These are phyloP conservation scores for Solanum tarijense DNA, from an alignment of 257 asterid species.

Conservation along the genomic window DNA sequence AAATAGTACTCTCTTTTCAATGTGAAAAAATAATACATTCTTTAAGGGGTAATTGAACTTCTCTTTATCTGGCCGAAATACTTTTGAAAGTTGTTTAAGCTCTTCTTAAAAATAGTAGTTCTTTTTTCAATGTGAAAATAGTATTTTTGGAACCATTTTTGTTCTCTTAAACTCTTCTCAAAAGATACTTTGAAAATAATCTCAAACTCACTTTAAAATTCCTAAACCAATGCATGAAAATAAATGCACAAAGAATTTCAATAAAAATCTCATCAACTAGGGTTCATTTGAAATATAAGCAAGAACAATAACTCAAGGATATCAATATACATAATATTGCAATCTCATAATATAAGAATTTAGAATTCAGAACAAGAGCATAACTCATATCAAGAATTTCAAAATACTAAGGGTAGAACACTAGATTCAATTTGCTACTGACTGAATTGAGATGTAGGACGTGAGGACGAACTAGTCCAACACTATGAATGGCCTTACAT, in stretches of 20 bases:
- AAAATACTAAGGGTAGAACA: background rate
- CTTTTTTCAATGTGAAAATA: background rate
- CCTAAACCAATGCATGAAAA: background rate
- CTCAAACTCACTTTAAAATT: background rate
- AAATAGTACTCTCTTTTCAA: background rate
- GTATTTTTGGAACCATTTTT: no score
- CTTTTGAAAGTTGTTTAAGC: background rate
- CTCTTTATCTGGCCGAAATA: background rate
- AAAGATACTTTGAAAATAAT: background rate
- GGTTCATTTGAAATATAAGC: no score
- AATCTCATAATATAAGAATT: no score
- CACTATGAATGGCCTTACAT: background rate
- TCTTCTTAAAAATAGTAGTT: background rate
- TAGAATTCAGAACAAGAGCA: no score
- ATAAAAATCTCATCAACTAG: background rate
- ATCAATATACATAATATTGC: no score
- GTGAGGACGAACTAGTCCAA: background rate
- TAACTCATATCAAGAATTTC: background rate
- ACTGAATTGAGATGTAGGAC: no score
- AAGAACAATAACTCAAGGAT: no score
- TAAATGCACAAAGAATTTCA: background rate
- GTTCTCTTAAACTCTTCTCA: background rate
- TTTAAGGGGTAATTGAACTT: background rate
- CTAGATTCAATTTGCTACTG: background rate
- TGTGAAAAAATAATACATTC: background rate